Conservation (phyloP, 2,329 filamentous ascomycete genomes). For the Arthrobotrys iridis region DNA sequence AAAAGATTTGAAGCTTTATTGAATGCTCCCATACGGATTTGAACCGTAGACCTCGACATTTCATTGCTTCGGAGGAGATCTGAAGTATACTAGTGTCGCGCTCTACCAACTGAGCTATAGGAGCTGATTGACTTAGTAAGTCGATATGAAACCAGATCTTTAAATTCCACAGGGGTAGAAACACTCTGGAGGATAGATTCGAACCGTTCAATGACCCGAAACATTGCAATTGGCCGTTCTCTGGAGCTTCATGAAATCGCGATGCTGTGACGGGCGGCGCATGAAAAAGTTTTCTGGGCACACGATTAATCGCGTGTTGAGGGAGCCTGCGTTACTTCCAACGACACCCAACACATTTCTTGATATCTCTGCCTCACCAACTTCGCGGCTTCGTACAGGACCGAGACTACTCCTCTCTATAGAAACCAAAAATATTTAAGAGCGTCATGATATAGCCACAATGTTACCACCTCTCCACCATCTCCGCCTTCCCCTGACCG, state of each 20-base stretch:
- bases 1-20: not conserved
- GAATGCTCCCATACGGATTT: slow-evolving; percentile 41
- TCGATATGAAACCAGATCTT: not conserved
- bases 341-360: slow-evolving; percentile 23
- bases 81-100: slow-evolving; percentile 21
- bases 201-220: not conserved
- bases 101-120: slow-evolving; percentile 29
- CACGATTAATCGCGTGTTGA: no score
- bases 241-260: not conserved
- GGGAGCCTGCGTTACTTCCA: not conserved
- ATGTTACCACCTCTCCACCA: slow-evolving; percentile 51
- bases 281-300: not conserved
- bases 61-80: not conserved
- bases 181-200: not conserved
- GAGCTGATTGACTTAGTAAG: no score
- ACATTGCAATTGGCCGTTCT: not conserved
- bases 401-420: not conserved
- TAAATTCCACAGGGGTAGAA: not conserved
- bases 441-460: not conserved
- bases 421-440: not conserved
- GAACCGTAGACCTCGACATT: slow-evolving; percentile 49
- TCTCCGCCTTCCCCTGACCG: slow-evolving; percentile 52
- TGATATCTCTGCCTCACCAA: not conserved
- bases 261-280: not conserved
- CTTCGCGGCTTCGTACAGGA: not conserved